Base-by-base conservation (phyloP, 1,139 yeast species). In the Diutina rugosa region DNA sequence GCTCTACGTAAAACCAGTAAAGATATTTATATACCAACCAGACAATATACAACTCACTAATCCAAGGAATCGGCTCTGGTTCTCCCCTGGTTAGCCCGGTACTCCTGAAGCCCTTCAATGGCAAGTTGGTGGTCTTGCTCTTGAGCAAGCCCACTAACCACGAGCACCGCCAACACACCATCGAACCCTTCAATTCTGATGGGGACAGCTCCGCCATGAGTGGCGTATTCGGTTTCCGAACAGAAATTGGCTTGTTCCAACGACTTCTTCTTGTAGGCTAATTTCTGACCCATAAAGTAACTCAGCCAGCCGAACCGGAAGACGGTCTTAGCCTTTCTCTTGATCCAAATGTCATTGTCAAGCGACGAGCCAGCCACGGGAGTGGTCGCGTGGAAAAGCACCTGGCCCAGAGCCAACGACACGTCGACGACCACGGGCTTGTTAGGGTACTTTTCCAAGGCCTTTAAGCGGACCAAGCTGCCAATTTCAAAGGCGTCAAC, bases 171-270 rank as follows among this genome's bases (percentile, higher is more conserved):
- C 46, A 80, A 71, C 32, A 81, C 69, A 26, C 76, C 74, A 60
- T 76, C 82, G 47, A 70, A 64, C 32, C 72, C 72, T 12, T 67
- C 65, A 18, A 80, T 70, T 55, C 76, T 72, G 55, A 83, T 68
- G 1, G 87, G 87, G 56, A 82, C 76, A 56, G 82, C 80, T 52
- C 88, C 88, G 10, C 87, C 89, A 61, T 82, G 87, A 55, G 74
- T 67, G 10, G 86, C 82, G 62, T 73, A 82, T n/a, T 81, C 83
- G 32, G 62, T 60, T 21, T 77, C 70, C 29, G 75, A 69, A 45
- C 74, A 64, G 60, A 70, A 76, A 58, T 73, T 71, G n/a, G 75
- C 77, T 21, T 74, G 73, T 56, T 71, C 75, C 12, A 74, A 58
- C n/a, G 72, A 57, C 57, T 64, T 60, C 1, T 63, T 67, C 60